These are phyloP conservation scores for Alternaria sp. DNA, from an alignment of 2,329 filamentous ascomycete species.

Conservation along the genomic window DNA sequence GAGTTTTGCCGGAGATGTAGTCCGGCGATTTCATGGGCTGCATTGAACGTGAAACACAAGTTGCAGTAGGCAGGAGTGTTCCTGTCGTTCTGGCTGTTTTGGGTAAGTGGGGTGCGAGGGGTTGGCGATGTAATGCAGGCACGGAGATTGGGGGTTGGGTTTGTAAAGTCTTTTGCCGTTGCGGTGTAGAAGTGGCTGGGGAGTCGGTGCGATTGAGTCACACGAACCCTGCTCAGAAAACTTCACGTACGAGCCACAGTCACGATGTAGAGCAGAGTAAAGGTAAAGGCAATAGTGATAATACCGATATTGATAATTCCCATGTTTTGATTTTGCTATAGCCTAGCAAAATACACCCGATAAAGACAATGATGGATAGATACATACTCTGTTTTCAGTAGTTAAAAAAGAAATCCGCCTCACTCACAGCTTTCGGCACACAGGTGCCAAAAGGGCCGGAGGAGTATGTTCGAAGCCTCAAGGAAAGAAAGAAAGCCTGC, in stretches of 20 bases:
- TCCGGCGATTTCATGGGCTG: neutral
- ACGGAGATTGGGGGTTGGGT: neutral
- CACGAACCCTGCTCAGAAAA: neutral
- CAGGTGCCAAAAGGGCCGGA: slow-evolving; percentile 2
- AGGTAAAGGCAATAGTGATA: neutral
- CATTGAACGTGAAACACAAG: neutral
- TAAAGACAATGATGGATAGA: slow-evolving; percentile 11
- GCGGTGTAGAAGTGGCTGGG: neutral
- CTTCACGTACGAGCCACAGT: neutral
- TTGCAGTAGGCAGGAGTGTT: neutral
- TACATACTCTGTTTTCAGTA: slow-evolving; percentile 17
- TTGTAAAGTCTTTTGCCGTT: neutral
- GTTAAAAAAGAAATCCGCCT: slow-evolving; percentile 4
- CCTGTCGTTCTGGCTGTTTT: neutral
- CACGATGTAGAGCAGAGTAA: neutral
- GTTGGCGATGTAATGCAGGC: neutral
- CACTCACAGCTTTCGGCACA: slow-evolving; percentile 11
- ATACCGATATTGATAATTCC: slow-evolving; percentile 12
- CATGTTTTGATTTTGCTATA: neutral
- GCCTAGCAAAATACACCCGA: slow-evolving; percentile 3
- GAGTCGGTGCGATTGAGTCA: neutral
- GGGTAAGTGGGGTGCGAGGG: neutral
- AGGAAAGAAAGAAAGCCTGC: slow-evolving; percentile 15
- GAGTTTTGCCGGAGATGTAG: neutral
- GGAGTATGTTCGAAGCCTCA: slow-evolving; percentile 13